A percentile compares a stretch with the other conserved stretches of the same genome.
Conservation (phyloP, 768 basidiomycete genomes). For the Suillus tomentosus region DNA sequence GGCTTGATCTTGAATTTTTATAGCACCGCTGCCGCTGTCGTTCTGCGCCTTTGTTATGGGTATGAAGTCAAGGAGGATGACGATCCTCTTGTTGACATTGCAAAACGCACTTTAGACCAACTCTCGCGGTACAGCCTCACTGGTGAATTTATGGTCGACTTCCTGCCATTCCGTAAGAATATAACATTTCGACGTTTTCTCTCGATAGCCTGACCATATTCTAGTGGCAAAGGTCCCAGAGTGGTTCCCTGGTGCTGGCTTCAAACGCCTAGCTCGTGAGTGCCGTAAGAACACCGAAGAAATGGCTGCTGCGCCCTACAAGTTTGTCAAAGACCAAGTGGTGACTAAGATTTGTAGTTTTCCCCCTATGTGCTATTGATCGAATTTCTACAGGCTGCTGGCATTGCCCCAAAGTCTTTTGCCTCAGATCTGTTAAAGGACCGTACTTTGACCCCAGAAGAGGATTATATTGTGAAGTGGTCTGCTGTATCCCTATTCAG, state of each 20-base stretch:
- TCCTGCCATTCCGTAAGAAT: slow-evolving; percentile 23
- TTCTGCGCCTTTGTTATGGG: slow-evolving; percentile 44
- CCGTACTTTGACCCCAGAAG: slow-evolving; percentile 18
- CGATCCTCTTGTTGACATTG: slow-evolving; percentile 38
- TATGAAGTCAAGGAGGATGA: slow-evolving; percentile 36
- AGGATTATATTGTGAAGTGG: slow-evolving; percentile 24
- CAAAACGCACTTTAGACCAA: slow-evolving; percentile 23
- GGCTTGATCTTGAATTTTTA: no score
- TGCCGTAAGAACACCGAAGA: slow-evolving; percentile 31
- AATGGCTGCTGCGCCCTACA: slow-evolving; percentile 46
- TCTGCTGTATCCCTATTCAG: slow-evolving; percentile 10
- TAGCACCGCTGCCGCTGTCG: slow-evolving; percentile 25
- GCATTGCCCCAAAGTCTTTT: slow-evolving; percentile 22
- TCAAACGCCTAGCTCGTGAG: slow-evolving; percentile 32
- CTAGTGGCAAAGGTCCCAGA: slow-evolving; percentile 34
- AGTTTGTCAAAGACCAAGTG: slow-evolving; percentile 49
- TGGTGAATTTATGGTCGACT: slow-evolving; percentile 25
- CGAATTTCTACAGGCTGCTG: slow-evolving; percentile 17
- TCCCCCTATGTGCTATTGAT: background rate
- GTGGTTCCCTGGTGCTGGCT: slow-evolving; percentile 39
- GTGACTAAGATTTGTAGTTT: slow-evolving; percentile 26
- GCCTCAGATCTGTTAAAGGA: slow-evolving; percentile 15
- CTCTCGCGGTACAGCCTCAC: slow-evolving; percentile 14
- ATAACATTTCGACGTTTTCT: no score
- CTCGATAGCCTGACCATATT: slow-evolving; percentile 7